Conservation (phyloP, 164 flowering plant species). For the Cinnamomum chago region DNA sequence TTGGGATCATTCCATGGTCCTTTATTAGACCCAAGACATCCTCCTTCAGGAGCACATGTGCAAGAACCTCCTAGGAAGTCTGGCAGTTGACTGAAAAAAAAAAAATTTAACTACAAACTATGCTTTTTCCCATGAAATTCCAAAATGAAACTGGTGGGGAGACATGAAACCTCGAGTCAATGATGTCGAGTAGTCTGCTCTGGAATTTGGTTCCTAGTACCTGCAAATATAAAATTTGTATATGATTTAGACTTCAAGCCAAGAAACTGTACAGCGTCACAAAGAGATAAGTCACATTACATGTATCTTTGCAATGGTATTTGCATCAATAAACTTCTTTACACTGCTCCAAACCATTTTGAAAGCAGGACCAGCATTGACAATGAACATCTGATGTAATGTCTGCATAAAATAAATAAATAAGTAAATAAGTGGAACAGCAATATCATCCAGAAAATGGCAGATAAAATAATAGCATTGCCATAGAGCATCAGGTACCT, state of each 20-base stretch:
- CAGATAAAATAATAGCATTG: background rate
- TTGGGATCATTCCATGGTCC: constrained; percentile 97
- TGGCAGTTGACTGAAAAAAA: constrained; percentile 74
- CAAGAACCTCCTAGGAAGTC: constrained; percentile 97
- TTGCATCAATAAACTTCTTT: constrained; percentile 75
- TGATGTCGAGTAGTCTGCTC: constrained; percentile 58
- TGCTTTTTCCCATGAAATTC: background rate
- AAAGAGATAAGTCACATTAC: constrained; percentile 24
- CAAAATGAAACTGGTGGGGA: background rate
- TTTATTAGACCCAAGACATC: constrained; percentile 78
- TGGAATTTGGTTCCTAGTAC: constrained; percentile 72
- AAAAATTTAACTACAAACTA: constrained; percentile 2
- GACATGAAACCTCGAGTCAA: constrained; percentile 62
- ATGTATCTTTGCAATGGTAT: constrained; percentile 79
- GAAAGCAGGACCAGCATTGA: constrained; percentile 93
- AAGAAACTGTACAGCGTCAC: background rate
- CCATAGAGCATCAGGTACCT: constrained; percentile 41
- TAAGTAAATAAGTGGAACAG: background rate
- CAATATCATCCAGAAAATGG: background rate
- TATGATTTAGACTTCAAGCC: background rate
- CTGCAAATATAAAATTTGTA: constrained; percentile 29
- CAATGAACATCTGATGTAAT: constrained; percentile 76
- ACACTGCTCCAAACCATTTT: constrained; percentile 90
- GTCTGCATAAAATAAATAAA: constrained; percentile 43
- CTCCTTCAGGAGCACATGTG: constrained; percentile 70